Evolutionary conservation across 2,329 filamentous ascomycete species (phyloP).

Genomic region (Penicillium decumbens): DNA sequence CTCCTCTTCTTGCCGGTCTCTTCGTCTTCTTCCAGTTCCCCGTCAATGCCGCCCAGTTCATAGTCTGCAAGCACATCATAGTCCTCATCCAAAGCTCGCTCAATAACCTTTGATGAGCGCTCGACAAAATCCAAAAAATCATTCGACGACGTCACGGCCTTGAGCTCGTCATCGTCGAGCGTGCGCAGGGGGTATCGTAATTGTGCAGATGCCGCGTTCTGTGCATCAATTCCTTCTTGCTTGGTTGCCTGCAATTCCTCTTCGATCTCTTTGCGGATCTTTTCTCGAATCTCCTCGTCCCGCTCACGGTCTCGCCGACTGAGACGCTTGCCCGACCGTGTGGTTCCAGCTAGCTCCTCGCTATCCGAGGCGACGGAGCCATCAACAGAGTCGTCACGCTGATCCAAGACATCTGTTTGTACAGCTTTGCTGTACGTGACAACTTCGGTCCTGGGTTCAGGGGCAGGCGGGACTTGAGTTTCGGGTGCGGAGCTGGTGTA

Average conservation of each 20-base stretch:
- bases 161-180: constrained; percentile 77
- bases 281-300: constrained; percentile 83
- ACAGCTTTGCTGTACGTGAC: constrained; percentile 97
- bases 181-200: constrained; percentile 70
- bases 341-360: constrained; percentile 54
- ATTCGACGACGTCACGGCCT: constrained; percentile 83
- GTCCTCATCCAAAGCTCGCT: constrained; percentile 88
- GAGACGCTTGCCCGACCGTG: constrained; percentile 61
- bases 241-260: constrained; percentile 77
- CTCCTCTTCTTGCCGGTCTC: constrained; percentile 47
- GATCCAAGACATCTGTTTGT: constrained; percentile 73
- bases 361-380: constrained; percentile 59
- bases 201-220: constrained; percentile 42
- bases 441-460: constrained; percentile 59
- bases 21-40: constrained; percentile 74
- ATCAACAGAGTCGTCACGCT: constrained; percentile 50
- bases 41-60: constrained; percentile 68
- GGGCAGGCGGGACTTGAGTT: constrained; percentile 61
- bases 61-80: constrained; percentile 97
- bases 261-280: constrained; percentile 82
- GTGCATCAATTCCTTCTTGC: constrained; percentile 34
- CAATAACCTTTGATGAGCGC: constrained; percentile 92
- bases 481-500: constrained; percentile 71
- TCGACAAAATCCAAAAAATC: constrained; percentile 96
- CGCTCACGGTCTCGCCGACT: constrained; percentile 75